Percentiles rank a stretch among this genome's conserved stretches.
These are phyloP conservation scores for Xylariaceae sp. DNA, from an alignment of 2,329 filamentous ascomycete genomes.

Conservation along the genomic window DNA sequence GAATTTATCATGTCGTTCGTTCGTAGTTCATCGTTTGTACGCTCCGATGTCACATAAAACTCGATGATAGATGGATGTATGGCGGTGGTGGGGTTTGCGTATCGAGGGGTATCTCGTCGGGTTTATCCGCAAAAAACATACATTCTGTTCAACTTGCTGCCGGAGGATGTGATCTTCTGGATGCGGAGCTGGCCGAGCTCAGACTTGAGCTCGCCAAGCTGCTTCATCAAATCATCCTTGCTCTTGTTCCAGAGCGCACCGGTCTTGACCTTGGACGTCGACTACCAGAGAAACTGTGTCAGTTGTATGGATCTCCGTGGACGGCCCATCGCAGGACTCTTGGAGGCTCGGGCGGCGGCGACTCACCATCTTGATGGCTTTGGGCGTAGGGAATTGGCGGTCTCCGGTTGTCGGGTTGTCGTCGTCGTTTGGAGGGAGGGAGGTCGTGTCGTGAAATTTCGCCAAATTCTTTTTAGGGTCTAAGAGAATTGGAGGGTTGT, in stretches of 20 bases:
- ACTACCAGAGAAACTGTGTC: slow-evolving; percentile 35
- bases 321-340: neutral
- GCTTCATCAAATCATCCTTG: slow-evolving; percentile 97
- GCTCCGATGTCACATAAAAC: neutral
- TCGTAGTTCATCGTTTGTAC: neutral
- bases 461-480: slow-evolving; percentile 26
- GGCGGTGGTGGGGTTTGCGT: slow-evolving; percentile 6
- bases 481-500: slow-evolving; percentile 24
- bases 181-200: slow-evolving; percentile 95
- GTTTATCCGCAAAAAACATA: slow-evolving; percentile 43
- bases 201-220: slow-evolving; percentile 89
- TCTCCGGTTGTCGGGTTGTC: slow-evolving; percentile 20
- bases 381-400: slow-evolving; percentile 24
- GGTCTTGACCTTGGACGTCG: slow-evolving; percentile 78
- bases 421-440: slow-evolving; percentile 18
- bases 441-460: slow-evolving; percentile 29
- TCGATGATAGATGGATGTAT: slow-evolving; percentile 3
- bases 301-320: slow-evolving; percentile 12
- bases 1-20: neutral
- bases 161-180: slow-evolving; percentile 95
- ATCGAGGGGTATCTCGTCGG: slow-evolving; percentile 12
- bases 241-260: slow-evolving; percentile 96
- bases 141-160: slow-evolving; percentile 97
- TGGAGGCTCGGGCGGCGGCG: slow-evolving; percentile 17
- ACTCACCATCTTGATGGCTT: slow-evolving; percentile 45